Base-by-base conservation (phyloP, 352 stramenopile genomes). In the Phytophthora ohioensis region DNA sequence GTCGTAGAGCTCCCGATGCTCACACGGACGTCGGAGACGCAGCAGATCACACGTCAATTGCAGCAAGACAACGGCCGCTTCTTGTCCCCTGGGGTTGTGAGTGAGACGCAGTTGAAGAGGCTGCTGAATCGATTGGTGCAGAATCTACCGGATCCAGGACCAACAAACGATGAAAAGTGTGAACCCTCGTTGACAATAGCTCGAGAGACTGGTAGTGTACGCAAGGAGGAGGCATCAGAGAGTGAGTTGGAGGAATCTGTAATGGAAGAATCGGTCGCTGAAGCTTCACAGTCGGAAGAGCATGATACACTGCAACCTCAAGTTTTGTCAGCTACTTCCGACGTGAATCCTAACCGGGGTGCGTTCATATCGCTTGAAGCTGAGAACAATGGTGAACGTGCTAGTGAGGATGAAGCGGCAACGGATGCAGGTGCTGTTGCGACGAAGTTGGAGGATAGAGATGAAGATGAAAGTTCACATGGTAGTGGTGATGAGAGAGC, bases 1-100 rank as follows among this genome's bases (percentile, higher is more conserved):
- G 82, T 94, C 0, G 76, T 94, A 38, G 87, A 95, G 69, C 82
- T 95, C 35, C 87, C 88, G 6, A 73, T 80, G 46, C 78, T 94
- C 38, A 86, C 76, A 9, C 65, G 51, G 15, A 48, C 67, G 30
- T 91, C 85, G 10, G 81, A 91, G 64, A 68, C 80, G 6, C 34
- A 74, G 7, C 64, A 71, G 13, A 73, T 95, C 27, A 71, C 78
- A 5, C 69, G 69, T 9, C 77, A 90, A 57, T 67, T 95, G 36
- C 85, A 93, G 58, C 70, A 77, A n/a, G 82, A 91, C 41, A 88
- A 94, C 54, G 64, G 75, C 2, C 73, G 73, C 32, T 94, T 93
- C 60, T 69, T 94, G 21, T 72, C 76, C 1, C 81, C 88, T 0
- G 71, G 39, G 3, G 51, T 95, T 15, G 85, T 95, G 31, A 94